Conservation (phyloP, 768 basidiomycete species). For the Tubosaeta sp. region DNA sequence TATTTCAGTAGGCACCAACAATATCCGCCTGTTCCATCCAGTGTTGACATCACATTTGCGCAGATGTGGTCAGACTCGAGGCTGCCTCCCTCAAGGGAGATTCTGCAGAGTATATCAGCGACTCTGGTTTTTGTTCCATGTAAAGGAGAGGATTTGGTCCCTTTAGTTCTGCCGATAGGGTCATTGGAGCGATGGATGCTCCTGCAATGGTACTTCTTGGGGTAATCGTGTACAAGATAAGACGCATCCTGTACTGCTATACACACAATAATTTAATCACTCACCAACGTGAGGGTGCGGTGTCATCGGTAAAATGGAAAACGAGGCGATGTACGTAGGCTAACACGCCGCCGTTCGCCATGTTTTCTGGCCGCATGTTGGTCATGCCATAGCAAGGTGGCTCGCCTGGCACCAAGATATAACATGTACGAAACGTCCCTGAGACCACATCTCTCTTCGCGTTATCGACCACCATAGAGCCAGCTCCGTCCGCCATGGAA, state of each 20-base stretch:
- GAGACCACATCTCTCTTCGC: constrained; percentile 12
- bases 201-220: constrained; percentile 6
- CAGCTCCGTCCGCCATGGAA: constrained; percentile 21
- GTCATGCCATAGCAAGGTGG: constrained; percentile 30
- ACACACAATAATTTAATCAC: constrained; percentile 12
- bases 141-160: constrained; percentile 2
- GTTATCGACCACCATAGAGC: constrained; percentile 10
- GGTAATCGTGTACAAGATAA: constrained; percentile 5
- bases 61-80: constrained; percentile 48
- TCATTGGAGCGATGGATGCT: constrained; percentile 3
- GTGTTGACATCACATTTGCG: constrained; percentile 22
- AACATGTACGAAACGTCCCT: constrained; percentile 20
- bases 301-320: constrained; percentile 12
- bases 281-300: constrained; percentile 22
- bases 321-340: constrained; percentile 29
- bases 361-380: constrained; percentile 24
- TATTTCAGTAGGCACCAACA: constrained; percentile 51
- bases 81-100: constrained; percentile 39
- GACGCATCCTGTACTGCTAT: constrained; percentile 13
- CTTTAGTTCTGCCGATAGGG: neutral
- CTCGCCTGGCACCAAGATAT: constrained; percentile 28
- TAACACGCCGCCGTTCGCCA: constrained; percentile 20
- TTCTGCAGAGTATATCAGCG: constrained; percentile 40
- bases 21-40: constrained; percentile 16
- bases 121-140: constrained; percentile 47